phyloP scores from a whole-genome alignment of 331 rosid genomes.

The Saraca asoca region DNA sequence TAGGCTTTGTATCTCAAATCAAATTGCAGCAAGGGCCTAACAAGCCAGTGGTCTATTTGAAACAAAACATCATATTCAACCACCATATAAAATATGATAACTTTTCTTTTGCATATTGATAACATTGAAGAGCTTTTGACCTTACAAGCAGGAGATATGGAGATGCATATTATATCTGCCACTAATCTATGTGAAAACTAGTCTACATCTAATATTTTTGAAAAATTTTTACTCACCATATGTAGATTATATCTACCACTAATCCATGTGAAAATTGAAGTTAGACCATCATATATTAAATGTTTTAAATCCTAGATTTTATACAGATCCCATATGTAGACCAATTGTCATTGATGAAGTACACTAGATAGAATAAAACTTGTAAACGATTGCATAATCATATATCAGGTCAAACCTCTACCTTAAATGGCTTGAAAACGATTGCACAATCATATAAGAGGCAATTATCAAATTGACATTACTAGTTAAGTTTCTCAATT shows the following conservation, averaged over 20 bases:
- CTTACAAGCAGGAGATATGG: not conserved
- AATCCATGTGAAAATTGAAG: slow-evolving; percentile 25
- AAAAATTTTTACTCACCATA: no score
- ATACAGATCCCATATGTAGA: not conserved
- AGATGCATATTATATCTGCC: slow-evolving; percentile 12
- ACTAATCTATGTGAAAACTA: slow-evolving; percentile 24
- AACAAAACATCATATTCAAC: not conserved
- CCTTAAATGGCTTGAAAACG: no score
- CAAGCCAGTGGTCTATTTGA: not conserved
- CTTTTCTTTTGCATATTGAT: slow-evolving; percentile 6
- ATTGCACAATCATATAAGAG: no score
- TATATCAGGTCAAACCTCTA: no score
- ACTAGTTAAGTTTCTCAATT: no score
- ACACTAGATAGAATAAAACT: slow-evolving; percentile 10
- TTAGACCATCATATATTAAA: not conserved
- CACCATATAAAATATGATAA: not conserved
- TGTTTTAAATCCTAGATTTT: slow-evolving; percentile 10
- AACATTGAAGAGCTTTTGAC: not conserved
- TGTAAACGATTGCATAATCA: no score
- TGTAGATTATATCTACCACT: slow-evolving; percentile 5
- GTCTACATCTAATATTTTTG: slow-evolving; percentile 1
- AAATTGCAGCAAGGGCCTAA: not conserved
- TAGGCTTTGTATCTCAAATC: not conserved
- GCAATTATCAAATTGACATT: no score
- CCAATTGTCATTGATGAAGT: not conserved